Base-by-base conservation (phyloP, 371 early-diverging fungal species). In the Cokeromyces recurvatus region DNA sequence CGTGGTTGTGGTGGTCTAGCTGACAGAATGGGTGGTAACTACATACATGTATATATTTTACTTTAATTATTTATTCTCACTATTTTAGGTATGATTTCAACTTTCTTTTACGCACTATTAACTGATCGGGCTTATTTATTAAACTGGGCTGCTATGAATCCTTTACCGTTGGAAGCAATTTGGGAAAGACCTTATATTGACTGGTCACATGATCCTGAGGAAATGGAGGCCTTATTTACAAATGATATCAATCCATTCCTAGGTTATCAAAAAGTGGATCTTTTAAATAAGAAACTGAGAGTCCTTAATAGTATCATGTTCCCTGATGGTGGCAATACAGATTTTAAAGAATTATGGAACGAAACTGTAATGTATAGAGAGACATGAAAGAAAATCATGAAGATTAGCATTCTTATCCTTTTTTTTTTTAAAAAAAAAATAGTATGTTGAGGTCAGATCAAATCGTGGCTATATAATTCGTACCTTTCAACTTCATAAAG, bases 1-100 rank as follows among this genome's bases (percentile, higher is more conserved):
- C 62, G 68, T 35, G 72, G 76, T 15, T 75, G 76, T 48, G 76
- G 74, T 45, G 74, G 74, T 32, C 45, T 74, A 17, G 74, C 71
- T 12, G 74, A 74, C 51, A 54, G 74, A 48, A 70, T 74, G 71
- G 66, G 59, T 35, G 74, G 73, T 72, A 66, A 54, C 24, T 24
- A 16, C 5, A 27, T 27, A 27, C 11, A 27, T 27, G 29, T 11
- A 7, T n/a, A n/a, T n/a, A n/a, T n/a, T n/a, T n/a, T n/a, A n/a
- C n/a, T n/a, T n/a, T n/a, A n/a, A n/a, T n/a, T 27, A 5, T 11
- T 27, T 27, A 7, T 27, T 27, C 11, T 27, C 5, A 27, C 11
- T 27, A 27, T 27, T 27, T 27, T 47, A 73, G 74, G 74, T 34
- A 74, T 74, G 68, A 59, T 74, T 14, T 74, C 74, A 23, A 70